Evolutionary conservation across 768 basidiomycete species (phyloP).

Genomic region (Scleroderma bovista): DNA sequence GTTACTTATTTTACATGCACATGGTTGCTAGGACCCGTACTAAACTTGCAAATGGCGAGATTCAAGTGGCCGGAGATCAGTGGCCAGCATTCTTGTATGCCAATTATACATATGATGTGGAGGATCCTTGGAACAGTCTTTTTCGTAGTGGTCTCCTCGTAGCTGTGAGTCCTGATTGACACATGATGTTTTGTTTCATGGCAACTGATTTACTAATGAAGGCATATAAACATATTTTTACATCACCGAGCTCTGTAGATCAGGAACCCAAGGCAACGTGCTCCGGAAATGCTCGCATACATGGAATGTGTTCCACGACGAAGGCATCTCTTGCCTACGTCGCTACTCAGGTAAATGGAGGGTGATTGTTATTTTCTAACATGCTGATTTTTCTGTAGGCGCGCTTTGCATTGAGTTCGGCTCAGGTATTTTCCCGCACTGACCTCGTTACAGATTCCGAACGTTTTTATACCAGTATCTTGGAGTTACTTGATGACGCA

Average conservation of each 20-base stretch:
- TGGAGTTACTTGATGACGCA: slow-evolving; percentile 16
- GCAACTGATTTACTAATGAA: background rate
- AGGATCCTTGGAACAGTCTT: slow-evolving; percentile 26
- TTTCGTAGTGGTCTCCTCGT: slow-evolving; percentile 2
- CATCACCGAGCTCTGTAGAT: slow-evolving; percentile 26
- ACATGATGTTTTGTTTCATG: too few relatives aligned
- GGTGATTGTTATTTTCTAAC: background rate
- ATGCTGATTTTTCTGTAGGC: slow-evolving; percentile 4
- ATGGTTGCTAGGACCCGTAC: background rate
- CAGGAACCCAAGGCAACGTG: slow-evolving; percentile 21
- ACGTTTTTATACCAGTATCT: slow-evolving; percentile 15
- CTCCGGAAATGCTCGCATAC: slow-evolving; percentile 17
- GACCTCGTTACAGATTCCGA: slow-evolving; percentile 20
- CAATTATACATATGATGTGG: slow-evolving; percentile 11
- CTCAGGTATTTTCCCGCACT: slow-evolving; percentile 11
- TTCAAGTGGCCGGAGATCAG: slow-evolving; percentile 15
- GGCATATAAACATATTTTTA: slow-evolving; percentile 28
- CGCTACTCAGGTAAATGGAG: slow-evolving; percentile 10
- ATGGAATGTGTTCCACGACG: slow-evolving; percentile 11
- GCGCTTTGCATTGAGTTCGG: slow-evolving; percentile 14
- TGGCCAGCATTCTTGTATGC: slow-evolving; percentile 22
- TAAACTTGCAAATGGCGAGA: slow-evolving; percentile 7
- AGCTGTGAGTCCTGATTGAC: too few relatives aligned
- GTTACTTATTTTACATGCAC: too few relatives aligned
- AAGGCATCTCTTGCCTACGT: slow-evolving; percentile 16